Conservation (phyloP, 176 grass and related monocot species). For the Carex cristatella region DNA sequence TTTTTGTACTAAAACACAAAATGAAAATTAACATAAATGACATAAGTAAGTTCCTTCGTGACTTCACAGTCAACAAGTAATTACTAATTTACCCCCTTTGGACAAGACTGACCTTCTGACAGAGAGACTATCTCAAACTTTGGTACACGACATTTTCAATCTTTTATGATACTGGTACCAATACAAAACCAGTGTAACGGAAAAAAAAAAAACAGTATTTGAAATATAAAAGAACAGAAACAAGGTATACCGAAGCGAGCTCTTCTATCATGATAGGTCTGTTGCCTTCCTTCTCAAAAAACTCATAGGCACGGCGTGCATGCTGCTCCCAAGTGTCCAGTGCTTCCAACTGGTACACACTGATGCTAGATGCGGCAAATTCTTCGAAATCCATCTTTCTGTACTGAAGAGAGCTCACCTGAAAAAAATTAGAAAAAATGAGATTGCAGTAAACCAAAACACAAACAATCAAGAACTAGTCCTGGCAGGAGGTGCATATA, state of each 20-base stretch:
- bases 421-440: neutral
- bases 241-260: conserved; percentile 68
- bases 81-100: neutral
- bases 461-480: neutral
- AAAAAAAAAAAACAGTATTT: conserved; percentile 6
- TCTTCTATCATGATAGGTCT: conserved; percentile 98
- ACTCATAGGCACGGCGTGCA: conserved; percentile 66
- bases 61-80: neutral
- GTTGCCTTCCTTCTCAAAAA: conserved; percentile 98
- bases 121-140: neutral
- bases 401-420: conserved; percentile 99
- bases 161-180: neutral
- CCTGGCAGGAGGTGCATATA: neutral
- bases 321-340: conserved; percentile 95
- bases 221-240: neutral
- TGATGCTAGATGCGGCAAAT: conserved; percentile 82
- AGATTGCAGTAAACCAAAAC: neutral
- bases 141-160: neutral
- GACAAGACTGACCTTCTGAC: neutral
- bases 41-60: neutral
- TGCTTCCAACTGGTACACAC: conserved; percentile 97
- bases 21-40: neutral
- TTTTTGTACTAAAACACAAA: neutral
- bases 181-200: neutral
- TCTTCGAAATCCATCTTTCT: conserved; percentile 98